Evolutionary conservation across 2,329 filamentous ascomycete species (phyloP).

Genomic region (Cyphellophora europaea): DNA sequence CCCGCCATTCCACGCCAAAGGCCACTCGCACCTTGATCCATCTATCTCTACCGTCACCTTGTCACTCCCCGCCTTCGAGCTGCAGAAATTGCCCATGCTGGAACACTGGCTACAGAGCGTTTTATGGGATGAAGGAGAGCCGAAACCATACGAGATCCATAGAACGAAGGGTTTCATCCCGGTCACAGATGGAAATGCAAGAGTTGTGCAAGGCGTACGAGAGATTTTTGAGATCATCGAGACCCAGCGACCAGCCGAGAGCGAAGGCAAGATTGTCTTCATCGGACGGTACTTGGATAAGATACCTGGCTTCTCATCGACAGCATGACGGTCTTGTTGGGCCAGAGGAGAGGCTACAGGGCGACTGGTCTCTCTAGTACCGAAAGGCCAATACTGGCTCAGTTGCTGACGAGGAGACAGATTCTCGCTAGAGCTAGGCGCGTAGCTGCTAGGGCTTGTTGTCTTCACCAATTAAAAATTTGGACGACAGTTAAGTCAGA

Average conservation of each 20-base stretch:
- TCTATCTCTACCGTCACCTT: conserved; percentile 78
- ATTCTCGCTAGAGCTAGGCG: too few species aligned
- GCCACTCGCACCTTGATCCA: conserved; percentile 84
- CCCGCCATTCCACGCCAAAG: conserved; percentile 62
- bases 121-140: conserved; percentile 53
- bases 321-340: too few species aligned
- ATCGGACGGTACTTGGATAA: conserved; percentile 34
- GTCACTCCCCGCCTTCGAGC: conserved; percentile 50
- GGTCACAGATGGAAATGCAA: conserved; percentile 54
- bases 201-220: conserved; percentile 82
- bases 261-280: conserved; percentile 35
- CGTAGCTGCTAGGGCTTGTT: too few species aligned
- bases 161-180: conserved; percentile 73
- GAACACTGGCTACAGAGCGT: conserved; percentile 76
- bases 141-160: conserved; percentile 65
- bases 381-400: too few species aligned
- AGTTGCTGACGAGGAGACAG: too few species aligned
- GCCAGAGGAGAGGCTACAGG: too few species aligned
- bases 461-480: too few species aligned
- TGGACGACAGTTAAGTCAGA: too few species aligned
- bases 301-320: conserved; percentile 15
- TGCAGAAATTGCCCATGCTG: conserved; percentile 51
- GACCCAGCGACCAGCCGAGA: conserved; percentile 15
- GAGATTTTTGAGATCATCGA: conserved; percentile 92
- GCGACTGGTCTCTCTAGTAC: too few species aligned